These are phyloP conservation scores for Lactarius evosmus DNA, from an alignment of 768 basidiomycete species.

Conservation along the genomic window DNA sequence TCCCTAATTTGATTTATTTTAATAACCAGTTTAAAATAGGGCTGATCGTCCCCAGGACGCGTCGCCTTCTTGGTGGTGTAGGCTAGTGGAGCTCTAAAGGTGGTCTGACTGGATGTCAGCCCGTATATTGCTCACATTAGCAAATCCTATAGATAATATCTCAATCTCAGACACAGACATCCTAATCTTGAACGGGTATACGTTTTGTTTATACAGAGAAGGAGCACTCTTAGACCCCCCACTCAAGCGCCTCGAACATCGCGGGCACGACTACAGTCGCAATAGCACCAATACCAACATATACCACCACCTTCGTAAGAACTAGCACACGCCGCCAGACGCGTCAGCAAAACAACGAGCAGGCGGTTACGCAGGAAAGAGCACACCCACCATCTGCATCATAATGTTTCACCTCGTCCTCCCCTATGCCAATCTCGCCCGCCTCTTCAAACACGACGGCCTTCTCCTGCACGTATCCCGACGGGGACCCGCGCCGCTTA, in stretches of 20 bases:
- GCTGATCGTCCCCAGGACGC: no score
- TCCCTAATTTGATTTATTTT: no score
- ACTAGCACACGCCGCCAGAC: constrained; percentile 42
- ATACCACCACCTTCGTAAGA: constrained; percentile 86
- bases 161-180: neutral
- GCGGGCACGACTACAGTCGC: constrained; percentile 61
- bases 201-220: neutral
- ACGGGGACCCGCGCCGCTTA: constrained; percentile 22
- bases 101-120: neutral
- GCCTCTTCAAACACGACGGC: constrained; percentile 20
- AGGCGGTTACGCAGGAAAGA: constrained; percentile 16
- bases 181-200: neutral
- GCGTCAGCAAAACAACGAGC: constrained; percentile 10
- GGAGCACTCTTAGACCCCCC: constrained; percentile 45
- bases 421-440: constrained; percentile 26
- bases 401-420: constrained; percentile 61
- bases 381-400: constrained; percentile 73
- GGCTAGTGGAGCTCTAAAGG: no score
- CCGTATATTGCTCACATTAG: neutral
- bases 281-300: constrained; percentile 78
- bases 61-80: no score
- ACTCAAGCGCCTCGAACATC: constrained; percentile 63
- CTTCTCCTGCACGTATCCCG: constrained; percentile 17
- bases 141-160: neutral
- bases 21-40: no score